phyloP scores from a whole-genome alignment of 306 rosid species.

The Mimosa bimucronata region DNA sequence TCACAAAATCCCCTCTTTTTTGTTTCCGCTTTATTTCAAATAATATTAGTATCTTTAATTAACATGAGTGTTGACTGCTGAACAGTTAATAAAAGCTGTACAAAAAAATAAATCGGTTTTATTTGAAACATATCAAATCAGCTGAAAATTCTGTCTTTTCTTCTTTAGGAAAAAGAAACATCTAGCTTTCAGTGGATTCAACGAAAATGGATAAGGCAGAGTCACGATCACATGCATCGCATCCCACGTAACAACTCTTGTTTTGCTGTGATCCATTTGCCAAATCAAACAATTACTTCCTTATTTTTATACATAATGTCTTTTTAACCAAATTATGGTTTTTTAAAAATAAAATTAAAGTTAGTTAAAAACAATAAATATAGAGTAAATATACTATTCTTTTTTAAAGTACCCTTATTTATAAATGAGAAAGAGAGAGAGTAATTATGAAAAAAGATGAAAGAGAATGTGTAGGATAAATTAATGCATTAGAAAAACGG shows the following conservation, averaged over 20 bases:
- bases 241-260: background rate
- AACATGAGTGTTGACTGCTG: background rate
- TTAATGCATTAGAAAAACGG: no score
- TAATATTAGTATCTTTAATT: no score
- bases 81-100: background rate
- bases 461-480: no score
- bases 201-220: background rate
- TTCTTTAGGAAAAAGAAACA: background rate
- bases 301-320: no score
- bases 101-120: background rate
- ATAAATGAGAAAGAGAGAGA: no score
- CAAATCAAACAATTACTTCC: background rate
- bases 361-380: no score
- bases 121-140: background rate
- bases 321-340: no score
- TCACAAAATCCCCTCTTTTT: no score
- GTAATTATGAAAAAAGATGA: no score
- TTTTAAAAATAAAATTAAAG: no score
- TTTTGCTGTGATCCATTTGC: background rate
- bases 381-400: no score
- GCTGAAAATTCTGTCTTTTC: slow-evolving; percentile 1
- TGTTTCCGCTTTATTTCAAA: background rate
- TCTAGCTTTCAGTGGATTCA: background rate
- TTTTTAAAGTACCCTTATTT: no score
- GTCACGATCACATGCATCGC: background rate